Evolutionary conservation across 2,329 filamentous ascomycete genomes (phyloP).

Genomic region (Gnomoniopsis smithogilvyi): DNA sequence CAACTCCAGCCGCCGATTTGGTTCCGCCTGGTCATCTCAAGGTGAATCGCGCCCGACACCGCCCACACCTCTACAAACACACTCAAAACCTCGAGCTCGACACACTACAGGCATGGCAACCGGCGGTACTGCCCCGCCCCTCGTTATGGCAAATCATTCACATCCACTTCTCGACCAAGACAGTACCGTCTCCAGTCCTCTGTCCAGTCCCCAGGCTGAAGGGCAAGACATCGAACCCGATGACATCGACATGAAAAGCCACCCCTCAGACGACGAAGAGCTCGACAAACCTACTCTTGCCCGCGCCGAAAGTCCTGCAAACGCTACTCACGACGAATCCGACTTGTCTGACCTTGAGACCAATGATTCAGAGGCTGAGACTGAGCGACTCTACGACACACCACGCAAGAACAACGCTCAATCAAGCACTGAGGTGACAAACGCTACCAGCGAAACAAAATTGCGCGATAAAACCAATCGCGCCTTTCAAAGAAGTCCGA

Average conservation of each 20-base stretch:
- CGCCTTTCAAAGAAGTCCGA: slow-evolving; percentile 66
- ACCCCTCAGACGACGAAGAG: slow-evolving; percentile 18
- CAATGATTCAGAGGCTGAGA: slow-evolving; percentile 83
- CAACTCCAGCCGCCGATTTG: neutral
- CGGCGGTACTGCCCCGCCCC: slow-evolving; percentile 44
- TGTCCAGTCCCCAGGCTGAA: slow-evolving; percentile 82
- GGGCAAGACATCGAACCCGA: slow-evolving; percentile 60
- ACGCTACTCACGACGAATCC: slow-evolving; percentile 29
- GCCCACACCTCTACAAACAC: neutral
- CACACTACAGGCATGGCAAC: slow-evolving; percentile 44
- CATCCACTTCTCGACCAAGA: slow-evolving; percentile 50
- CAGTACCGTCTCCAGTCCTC: slow-evolving; percentile 79
- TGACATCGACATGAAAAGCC: slow-evolving; percentile 36
- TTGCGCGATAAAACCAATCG: slow-evolving; percentile 45
- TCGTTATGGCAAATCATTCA: slow-evolving; percentile 47
- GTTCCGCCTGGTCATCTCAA: neutral
- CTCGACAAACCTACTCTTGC: slow-evolving; percentile 23
- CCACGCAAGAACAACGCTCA: slow-evolving; percentile 52
- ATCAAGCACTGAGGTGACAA: neutral
- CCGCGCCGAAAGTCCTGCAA: slow-evolving; percentile 20
- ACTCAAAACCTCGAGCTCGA: neutral
- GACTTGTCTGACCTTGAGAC: slow-evolving; percentile 54
- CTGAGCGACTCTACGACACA: slow-evolving; percentile 88
- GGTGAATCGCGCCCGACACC: slow-evolving; percentile 13
- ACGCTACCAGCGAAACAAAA: slow-evolving; percentile 25